Conservation (phyloP, 2,329 filamentous ascomycete species). For the Monilinia laxa region DNA sequence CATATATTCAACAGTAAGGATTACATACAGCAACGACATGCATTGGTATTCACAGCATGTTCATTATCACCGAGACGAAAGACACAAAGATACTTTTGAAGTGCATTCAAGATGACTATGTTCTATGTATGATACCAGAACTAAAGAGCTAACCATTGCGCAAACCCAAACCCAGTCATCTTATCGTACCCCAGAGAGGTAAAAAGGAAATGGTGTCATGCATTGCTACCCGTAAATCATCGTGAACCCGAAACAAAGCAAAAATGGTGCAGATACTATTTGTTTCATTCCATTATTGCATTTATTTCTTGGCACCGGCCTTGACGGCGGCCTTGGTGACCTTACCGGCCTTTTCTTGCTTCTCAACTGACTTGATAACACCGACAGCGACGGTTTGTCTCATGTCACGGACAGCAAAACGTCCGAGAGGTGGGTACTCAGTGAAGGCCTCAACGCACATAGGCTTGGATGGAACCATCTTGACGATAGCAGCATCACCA, state of each 20-base stretch:
- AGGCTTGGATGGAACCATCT: conserved; percentile 99
- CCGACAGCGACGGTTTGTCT: not conserved
- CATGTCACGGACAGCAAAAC: conserved; percentile 77
- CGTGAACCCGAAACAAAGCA: conserved; percentile 12
- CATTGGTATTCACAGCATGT: not conserved
- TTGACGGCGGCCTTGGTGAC: conserved; percentile 43
- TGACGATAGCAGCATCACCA: conserved; percentile 99
- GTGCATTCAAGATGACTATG: conserved; percentile 20
- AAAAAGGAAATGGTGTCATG: conserved; percentile 9
- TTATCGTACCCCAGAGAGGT: conserved; percentile 9
- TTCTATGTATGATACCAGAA: conserved; percentile 20
- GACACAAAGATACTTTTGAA: conserved; percentile 11
- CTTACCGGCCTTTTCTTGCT: conserved; percentile 22
- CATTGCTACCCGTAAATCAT: conserved; percentile 8
- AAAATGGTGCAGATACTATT: conserved; percentile 1
- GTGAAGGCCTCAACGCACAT: conserved; percentile 99
- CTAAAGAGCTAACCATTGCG: conserved; percentile 8
- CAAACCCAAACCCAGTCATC: conserved; percentile 19
- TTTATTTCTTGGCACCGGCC: conserved; percentile 44
- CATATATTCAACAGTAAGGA: too few relatives aligned
- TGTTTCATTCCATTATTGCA: conserved; percentile 18
- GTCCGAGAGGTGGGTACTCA: conserved; percentile 97
- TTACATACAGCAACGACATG: too few relatives aligned
- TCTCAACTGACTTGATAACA: not conserved
- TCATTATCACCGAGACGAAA: too few relatives aligned